These are phyloP conservation scores for Gossypium stocksii DNA, from an alignment of 345 rosid species.

Conservation along the genomic window DNA sequence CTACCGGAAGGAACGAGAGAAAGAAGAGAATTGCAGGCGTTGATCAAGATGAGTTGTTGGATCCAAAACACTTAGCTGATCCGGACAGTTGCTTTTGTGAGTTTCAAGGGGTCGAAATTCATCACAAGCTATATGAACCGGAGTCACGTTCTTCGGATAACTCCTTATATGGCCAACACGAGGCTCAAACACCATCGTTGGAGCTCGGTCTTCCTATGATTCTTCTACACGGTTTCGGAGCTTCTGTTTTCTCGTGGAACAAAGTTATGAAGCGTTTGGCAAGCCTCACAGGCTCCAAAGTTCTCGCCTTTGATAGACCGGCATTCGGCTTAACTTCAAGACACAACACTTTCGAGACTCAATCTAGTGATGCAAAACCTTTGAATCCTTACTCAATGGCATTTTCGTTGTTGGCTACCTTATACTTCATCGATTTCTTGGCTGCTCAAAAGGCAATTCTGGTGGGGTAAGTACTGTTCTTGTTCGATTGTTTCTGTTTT, in stretches of 20 bases:
- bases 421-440: constrained; percentile 70
- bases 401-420: constrained; percentile 67
- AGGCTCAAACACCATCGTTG: not conserved
- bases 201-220: constrained; percentile 54
- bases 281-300: constrained; percentile 51
- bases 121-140: constrained; percentile 61
- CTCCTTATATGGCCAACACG: not conserved
- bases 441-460: constrained; percentile 64
- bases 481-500: not conserved
- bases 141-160: constrained; percentile 23
- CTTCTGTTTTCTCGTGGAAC: constrained; percentile 86
- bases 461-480: constrained; percentile 55
- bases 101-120: constrained; percentile 73
- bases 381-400: constrained; percentile 84
- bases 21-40: constrained; percentile 45
- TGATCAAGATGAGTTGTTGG: constrained; percentile 68
- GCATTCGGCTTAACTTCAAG: constrained; percentile 91
- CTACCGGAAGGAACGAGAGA: constrained; percentile 27
- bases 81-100: constrained; percentile 87
- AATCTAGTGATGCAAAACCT: constrained; percentile 30
- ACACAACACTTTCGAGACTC: constrained; percentile 25
- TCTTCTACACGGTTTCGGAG: constrained; percentile 88
- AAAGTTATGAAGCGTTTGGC: constrained; percentile 70
- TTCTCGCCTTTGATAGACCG: constrained; percentile 86
- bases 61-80: constrained; percentile 66